Percentiles rank a stretch among this genome's conserved stretches.
phyloP scores from a whole-genome alignment of 1,284 basidiomycete genomes.

The Ganoderma sp. region DNA sequence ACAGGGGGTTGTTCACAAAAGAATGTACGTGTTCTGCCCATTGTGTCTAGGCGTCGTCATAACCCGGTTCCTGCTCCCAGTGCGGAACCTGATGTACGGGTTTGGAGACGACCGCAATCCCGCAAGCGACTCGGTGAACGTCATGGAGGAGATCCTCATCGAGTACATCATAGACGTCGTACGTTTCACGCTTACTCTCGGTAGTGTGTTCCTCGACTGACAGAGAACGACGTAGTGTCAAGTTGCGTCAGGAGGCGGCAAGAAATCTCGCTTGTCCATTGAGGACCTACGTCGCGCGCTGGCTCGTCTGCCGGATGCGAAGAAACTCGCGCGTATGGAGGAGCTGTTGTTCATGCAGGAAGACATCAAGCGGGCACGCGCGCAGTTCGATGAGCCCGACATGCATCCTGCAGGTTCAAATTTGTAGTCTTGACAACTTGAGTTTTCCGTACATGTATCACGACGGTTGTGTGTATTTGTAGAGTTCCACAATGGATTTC shows the following conservation, averaged over 20 bases:
- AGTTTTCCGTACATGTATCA: conserved; percentile 14
- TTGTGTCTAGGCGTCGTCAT: conserved; percentile 3
- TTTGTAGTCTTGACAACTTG: conserved; percentile 29
- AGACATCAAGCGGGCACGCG: conserved; percentile 87
- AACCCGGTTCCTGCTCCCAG: conserved; percentile 46
- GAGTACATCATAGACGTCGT: conserved; percentile 92
- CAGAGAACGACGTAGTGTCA: conserved; percentile 37
- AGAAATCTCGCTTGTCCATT: conserved; percentile 75
- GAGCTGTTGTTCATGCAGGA: conserved; percentile 91
- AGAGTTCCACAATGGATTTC: conserved; percentile 7
- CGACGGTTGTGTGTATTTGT: conserved; percentile 26
- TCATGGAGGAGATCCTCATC: conserved; percentile 93
- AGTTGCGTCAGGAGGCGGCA: conserved; percentile 68
- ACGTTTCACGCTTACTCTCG: conserved; percentile 42
- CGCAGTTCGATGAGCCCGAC: conserved; percentile 76
- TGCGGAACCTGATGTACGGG: conserved; percentile 92
- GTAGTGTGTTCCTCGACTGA: background rate
- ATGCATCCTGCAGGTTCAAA: conserved; percentile 58
- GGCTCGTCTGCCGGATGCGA: conserved; percentile 78
- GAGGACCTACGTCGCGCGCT: conserved; percentile 82
- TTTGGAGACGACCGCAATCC: conserved; percentile 92
- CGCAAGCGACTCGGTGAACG: conserved; percentile 83
- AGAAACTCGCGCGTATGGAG: conserved; percentile 88
- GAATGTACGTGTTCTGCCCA: conserved; percentile 59
- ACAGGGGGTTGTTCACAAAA: conserved; percentile 78